Conservation (phyloP, 129 eudicot genomes). For the Gnaphalium uliginosum region DNA sequence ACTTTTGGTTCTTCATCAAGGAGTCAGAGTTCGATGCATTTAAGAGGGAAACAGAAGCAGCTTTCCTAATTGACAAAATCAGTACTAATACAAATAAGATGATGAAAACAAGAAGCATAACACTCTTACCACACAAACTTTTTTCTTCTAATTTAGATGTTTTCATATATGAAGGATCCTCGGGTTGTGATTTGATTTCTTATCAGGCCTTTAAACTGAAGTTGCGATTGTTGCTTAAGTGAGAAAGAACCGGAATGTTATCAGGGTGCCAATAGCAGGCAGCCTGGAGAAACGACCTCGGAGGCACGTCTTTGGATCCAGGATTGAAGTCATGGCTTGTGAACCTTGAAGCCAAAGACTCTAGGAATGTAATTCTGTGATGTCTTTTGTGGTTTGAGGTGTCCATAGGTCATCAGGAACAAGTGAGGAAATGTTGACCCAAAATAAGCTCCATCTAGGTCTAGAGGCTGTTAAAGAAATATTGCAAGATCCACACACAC, state of each 20-base stretch:
- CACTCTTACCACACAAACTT: constrained; percentile 33
- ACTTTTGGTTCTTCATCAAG: constrained; percentile 22
- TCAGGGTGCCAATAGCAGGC: constrained; percentile 14
- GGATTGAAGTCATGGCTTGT: constrained; percentile 50
- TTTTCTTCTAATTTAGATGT: constrained; percentile 33
- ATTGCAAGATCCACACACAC: constrained; percentile 5
- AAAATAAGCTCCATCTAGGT: constrained; percentile 63
- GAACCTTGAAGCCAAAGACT: constrained; percentile 67
- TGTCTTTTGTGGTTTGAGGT: constrained; percentile 56
- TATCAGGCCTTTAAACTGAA: constrained; percentile 31
- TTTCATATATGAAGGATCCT: constrained; percentile 34
- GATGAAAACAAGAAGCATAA: constrained; percentile 15
- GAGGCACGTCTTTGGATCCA: constrained; percentile 25
- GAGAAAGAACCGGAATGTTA: constrained; percentile 27
- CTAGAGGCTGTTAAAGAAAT: constrained; percentile 43
- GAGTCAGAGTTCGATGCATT: constrained; percentile 31
- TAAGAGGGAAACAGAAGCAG: neutral
- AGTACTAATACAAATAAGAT: constrained; percentile 28
- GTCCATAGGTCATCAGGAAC: constrained; percentile 60
- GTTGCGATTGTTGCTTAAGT: constrained; percentile 23
- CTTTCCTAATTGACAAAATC: constrained; percentile 33
- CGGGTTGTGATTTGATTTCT: constrained; percentile 26
- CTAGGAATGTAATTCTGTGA: constrained; percentile 52
- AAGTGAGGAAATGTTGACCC: constrained; percentile 66
- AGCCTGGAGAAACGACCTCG: constrained; percentile 13